Conservation (phyloP, 208 protist genomes). For the Crithidia brevicula region DNA sequence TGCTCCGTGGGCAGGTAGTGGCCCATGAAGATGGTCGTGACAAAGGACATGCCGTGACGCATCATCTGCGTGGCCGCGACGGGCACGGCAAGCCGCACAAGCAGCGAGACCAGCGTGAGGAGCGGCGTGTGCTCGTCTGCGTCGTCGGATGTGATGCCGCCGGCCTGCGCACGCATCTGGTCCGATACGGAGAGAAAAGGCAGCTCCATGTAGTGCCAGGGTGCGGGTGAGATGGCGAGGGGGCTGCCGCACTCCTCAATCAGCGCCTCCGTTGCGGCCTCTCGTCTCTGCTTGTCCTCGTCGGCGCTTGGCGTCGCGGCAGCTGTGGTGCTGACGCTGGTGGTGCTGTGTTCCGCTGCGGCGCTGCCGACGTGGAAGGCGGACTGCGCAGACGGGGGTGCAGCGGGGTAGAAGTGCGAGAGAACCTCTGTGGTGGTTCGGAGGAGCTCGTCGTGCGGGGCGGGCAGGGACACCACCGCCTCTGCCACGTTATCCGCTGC, state of each 20-base stretch:
- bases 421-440: conserved; percentile 14
- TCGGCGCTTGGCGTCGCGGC: background rate
- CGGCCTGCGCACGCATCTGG: background rate
- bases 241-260: conserved; percentile 10
- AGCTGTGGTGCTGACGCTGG: background rate
- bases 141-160: conserved; percentile 12
- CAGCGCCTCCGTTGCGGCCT: background rate
- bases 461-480: background rate
- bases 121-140: conserved; percentile 14
- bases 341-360: background rate
- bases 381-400: background rate
- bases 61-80: conserved; percentile 36
- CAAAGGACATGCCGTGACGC: conserved; percentile 31
- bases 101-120: conserved; percentile 17
- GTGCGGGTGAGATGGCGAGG: conserved; percentile 2
- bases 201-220: conserved; percentile 22
- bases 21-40: conserved; percentile 39
- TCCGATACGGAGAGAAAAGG: conserved; percentile 15
- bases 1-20: conserved; percentile 31
- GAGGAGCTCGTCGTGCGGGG: conserved; percentile 7
- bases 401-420: conserved; percentile 8
- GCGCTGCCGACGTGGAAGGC: background rate
- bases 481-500: background rate
- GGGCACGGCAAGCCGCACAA: conserved; percentile 27
- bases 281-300: background rate